A percentile compares a stretch with the other conserved stretches of the same genome.
These are phyloP conservation scores for Diaporthe australafricana DNA, from an alignment of 2,329 filamentous ascomycete genomes.

Conservation along the genomic window DNA sequence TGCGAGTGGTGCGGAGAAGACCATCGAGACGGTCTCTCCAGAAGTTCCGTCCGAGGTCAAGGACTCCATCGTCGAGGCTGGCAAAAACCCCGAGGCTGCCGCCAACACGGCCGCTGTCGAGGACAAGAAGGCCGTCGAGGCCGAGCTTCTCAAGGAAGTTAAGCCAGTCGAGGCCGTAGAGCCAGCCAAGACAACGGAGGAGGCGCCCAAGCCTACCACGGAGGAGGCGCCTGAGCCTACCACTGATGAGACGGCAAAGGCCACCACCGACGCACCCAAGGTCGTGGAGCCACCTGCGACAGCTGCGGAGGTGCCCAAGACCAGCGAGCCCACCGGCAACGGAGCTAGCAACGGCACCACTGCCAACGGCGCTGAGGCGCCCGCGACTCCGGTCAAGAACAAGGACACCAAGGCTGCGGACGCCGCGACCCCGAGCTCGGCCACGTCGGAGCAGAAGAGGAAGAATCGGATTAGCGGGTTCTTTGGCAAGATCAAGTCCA, in stretches of 20 bases:
- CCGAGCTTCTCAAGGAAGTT: slow-evolving; percentile 77
- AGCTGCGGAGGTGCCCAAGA: slow-evolving; percentile 39
- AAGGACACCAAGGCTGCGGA: slow-evolving; percentile 37
- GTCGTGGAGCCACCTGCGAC: slow-evolving; percentile 39
- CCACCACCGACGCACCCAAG: slow-evolving; percentile 41
- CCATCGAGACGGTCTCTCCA: slow-evolving; percentile 58
- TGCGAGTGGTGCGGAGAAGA: slow-evolving; percentile 54
- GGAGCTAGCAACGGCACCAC: slow-evolving; percentile 34
- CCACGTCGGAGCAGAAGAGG: slow-evolving; percentile 64
- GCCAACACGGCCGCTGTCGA: slow-evolving; percentile 75
- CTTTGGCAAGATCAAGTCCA: slow-evolving; percentile 68
- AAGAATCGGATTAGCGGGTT: slow-evolving; percentile 73
- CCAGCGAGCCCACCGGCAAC: slow-evolving; percentile 38
- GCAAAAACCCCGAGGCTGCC: slow-evolving; percentile 76
- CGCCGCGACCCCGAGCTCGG: slow-evolving; percentile 40
- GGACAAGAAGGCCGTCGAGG: slow-evolving; percentile 81
- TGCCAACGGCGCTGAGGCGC: slow-evolving; percentile 37
- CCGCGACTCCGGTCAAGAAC: slow-evolving; percentile 39
- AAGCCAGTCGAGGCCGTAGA: slow-evolving; percentile 52
- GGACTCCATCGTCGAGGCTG: slow-evolving; percentile 68
- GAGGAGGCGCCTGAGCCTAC: slow-evolving; percentile 41
- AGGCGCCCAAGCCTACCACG: slow-evolving; percentile 42
- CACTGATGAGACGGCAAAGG: slow-evolving; percentile 40
- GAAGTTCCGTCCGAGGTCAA: slow-evolving; percentile 68
- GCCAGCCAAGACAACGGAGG: slow-evolving; percentile 37